phyloP scores from a whole-genome alignment of 2,329 filamentous ascomycete genomes.

The Arthrocladium fulminans region DNA sequence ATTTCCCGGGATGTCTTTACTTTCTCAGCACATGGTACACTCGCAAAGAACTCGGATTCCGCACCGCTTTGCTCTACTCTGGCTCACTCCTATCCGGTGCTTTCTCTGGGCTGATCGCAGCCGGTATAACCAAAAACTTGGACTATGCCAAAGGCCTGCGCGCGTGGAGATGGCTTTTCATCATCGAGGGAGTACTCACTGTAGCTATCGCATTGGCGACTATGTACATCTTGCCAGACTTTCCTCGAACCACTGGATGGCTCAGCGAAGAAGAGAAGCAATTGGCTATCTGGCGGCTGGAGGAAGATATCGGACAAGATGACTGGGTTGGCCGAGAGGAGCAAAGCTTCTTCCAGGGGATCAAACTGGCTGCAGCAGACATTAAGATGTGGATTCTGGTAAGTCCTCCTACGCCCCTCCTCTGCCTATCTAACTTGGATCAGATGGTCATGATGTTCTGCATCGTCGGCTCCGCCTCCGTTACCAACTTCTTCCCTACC shows the following conservation, averaged over 20 bases:
- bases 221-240: conserved; percentile 53
- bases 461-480: conserved; percentile 31
- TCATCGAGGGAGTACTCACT: conserved; percentile 46
- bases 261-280: conserved; percentile 51
- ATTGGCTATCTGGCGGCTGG: conserved; percentile 52
- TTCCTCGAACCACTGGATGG: conserved; percentile 53
- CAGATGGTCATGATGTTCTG: background rate
- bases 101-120: conserved; percentile 51
- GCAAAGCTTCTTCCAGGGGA: too few relatives aligned
- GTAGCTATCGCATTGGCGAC: conserved; percentile 34
- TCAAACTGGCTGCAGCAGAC: too few relatives aligned
- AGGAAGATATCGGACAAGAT: conserved; percentile 57
- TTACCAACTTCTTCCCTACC: conserved; percentile 41
- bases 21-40: conserved; percentile 47
- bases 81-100: conserved; percentile 59
- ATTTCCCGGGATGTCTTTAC: conserved; percentile 51
- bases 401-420: too few relatives aligned
- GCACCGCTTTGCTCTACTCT: conserved; percentile 47
- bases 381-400: too few relatives aligned
- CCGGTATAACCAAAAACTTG: conserved; percentile 55
- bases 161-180: conserved; percentile 55
- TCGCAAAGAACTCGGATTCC: conserved; percentile 41
- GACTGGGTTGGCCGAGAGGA: conserved; percentile 53
- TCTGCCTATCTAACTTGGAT: too few relatives aligned
- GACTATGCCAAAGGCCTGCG: conserved; percentile 32